These are phyloP conservation scores for Fusarium austroafricanum DNA, from an alignment of 2,329 filamentous ascomycete genomes.

Conservation along the genomic window DNA sequence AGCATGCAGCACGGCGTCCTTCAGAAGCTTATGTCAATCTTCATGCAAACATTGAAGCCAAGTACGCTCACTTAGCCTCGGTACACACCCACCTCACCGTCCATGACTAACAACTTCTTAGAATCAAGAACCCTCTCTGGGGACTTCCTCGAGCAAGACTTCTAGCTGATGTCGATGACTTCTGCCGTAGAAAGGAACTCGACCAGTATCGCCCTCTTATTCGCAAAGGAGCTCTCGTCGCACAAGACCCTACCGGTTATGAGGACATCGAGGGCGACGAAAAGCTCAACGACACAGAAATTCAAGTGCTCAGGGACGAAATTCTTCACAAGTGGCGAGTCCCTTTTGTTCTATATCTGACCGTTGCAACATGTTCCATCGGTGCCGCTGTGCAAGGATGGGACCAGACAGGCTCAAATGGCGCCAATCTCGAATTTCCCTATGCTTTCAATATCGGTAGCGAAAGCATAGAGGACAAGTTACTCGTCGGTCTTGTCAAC, in stretches of 20 bases:
- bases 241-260: conserved; percentile 73
- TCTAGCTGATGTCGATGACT: conserved; percentile 67
- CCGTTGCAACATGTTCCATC: conserved; percentile 75
- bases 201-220: conserved; percentile 68
- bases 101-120: conserved; percentile 38
- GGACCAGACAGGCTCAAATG: conserved; percentile 74
- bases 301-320: conserved; percentile 70
- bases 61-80: conserved; percentile 48
- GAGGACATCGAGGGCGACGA: conserved; percentile 68
- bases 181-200: conserved; percentile 70
- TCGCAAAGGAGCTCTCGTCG: conserved; percentile 77
- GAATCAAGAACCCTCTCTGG: conserved; percentile 62
- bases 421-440: conserved; percentile 72
- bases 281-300: conserved; percentile 70
- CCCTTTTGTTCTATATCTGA: conserved; percentile 71
- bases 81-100: not conserved
- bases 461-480: conserved; percentile 51
- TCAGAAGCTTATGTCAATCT: conserved; percentile 55
- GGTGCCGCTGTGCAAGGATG: conserved; percentile 77
- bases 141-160: conserved; percentile 65
- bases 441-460: conserved; percentile 59
- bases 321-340: conserved; percentile 75
- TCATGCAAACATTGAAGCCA: conserved; percentile 60
- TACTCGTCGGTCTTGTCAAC: conserved; percentile 76
- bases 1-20: conserved; percentile 52